Evolutionary conservation across 352 stramenopile species (phyloP).

Genomic region (Pythium rhizo-oryzae): DNA sequence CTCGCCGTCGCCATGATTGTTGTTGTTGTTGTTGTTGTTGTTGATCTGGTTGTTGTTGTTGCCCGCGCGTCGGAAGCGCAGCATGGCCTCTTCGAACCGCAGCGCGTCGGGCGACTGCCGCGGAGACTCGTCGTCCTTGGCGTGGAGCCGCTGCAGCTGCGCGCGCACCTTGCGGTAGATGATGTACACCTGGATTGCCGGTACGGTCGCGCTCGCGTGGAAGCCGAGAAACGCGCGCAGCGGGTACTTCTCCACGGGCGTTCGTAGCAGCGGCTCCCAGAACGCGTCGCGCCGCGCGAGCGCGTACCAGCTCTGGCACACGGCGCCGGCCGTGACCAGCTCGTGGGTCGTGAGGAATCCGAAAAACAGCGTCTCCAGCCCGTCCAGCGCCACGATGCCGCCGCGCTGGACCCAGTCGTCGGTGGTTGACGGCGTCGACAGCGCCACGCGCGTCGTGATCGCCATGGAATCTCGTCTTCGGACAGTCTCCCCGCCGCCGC

Average conservation of each 20-base stretch:
- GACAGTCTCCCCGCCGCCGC: background rate
- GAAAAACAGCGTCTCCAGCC: constrained; percentile 67
- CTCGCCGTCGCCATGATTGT: constrained; percentile 4
- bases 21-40: constrained; percentile 2
- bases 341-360: constrained; percentile 52
- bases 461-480: constrained; percentile 35
- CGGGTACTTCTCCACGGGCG: constrained; percentile 62
- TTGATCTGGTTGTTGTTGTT: constrained; percentile 11
- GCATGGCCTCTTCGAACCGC: constrained; percentile 14
- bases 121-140: constrained; percentile 23
- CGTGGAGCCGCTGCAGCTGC: constrained; percentile 19
- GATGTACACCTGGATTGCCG: constrained; percentile 78
- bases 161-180: constrained; percentile 56
- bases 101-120: constrained; percentile 12
- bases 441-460: constrained; percentile 60
- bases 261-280: constrained; percentile 71
- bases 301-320: constrained; percentile 61
- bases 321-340: constrained; percentile 45
- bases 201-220: constrained; percentile 30
- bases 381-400: constrained; percentile 56
- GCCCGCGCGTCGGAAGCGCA: background rate
- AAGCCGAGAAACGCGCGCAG: constrained; percentile 60
- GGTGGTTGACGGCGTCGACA: constrained; percentile 36
- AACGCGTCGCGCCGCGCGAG: constrained; percentile 59
- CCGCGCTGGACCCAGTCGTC: constrained; percentile 18